Evolutionary conservation across 1,139 yeast genomes (phyloP).

Genomic region (Kodamaea ohmeri): DNA sequence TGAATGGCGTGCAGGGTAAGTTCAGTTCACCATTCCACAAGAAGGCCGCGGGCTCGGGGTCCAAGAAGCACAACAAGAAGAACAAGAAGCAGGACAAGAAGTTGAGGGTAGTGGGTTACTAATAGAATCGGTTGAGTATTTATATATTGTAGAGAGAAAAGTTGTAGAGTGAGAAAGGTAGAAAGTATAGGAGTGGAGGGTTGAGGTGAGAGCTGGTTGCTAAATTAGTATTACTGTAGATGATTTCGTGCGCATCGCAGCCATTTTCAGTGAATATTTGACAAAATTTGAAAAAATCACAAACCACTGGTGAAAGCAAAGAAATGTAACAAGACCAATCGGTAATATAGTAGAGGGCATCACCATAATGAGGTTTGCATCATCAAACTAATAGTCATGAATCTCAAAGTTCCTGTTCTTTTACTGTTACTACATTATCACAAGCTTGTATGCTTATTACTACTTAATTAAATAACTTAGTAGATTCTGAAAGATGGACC

Average conservation of each 20-base stretch:
- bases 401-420: neutral
- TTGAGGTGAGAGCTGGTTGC: neutral
- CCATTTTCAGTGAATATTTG: no score
- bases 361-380: no score
- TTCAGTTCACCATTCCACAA: conserved; percentile 73
- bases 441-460: conserved; percentile 4
- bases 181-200: neutral
- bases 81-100: conserved; percentile 63
- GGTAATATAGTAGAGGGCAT: no score
- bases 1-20: conserved; percentile 62
- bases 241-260: no score
- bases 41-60: conserved; percentile 26
- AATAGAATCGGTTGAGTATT: conserved; percentile 9
- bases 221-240: no score
- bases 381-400: no score
- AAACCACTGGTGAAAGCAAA: no score
- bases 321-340: no score
- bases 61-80: conserved; percentile 77
- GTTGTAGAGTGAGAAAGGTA: neutral
- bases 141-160: neutral
- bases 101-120: conserved; percentile 42
- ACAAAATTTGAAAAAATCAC: no score
- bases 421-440: neutral
- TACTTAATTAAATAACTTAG: conserved; percentile 46
- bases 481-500: conserved; percentile 99